Evolutionary conservation across 2,329 filamentous ascomycete genomes (phyloP).

Genomic region (Herpotrichia juniperi): DNA sequence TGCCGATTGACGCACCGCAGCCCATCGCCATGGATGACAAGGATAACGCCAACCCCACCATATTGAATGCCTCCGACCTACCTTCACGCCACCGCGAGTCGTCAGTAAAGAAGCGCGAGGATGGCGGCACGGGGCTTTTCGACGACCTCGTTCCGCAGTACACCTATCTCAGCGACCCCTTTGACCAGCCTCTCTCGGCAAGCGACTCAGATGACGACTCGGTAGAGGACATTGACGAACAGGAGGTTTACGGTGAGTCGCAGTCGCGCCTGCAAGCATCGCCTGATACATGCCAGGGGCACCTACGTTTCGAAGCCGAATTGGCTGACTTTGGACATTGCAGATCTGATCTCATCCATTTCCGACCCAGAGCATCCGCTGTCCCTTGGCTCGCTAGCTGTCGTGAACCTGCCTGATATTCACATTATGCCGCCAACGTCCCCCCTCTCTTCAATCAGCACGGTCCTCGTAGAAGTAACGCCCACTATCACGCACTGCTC

Average conservation of each 20-base stretch:
- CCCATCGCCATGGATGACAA: constrained; percentile 51
- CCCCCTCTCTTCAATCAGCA: constrained; percentile 67
- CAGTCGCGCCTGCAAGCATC: neutral
- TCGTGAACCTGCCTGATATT: constrained; percentile 96
- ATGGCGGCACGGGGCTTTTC: constrained; percentile 60
- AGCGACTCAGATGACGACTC: constrained; percentile 61
- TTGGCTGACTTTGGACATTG: constrained; percentile 31
- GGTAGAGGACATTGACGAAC: constrained; percentile 89
- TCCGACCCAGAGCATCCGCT: constrained; percentile 96
- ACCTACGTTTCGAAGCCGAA: neutral
- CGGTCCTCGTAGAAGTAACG: constrained; percentile 86
- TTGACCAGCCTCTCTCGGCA: constrained; percentile 45
- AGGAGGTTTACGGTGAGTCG: constrained; percentile 87
- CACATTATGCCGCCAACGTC: constrained; percentile 73
- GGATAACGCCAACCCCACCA: constrained; percentile 89
- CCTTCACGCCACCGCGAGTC: constrained; percentile 71
- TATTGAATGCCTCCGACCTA: constrained; percentile 85
- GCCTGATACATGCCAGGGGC: neutral
- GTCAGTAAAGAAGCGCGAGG: constrained; percentile 51
- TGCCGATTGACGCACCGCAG: neutral
- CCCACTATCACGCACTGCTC: constrained; percentile 98
- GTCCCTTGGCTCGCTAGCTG: constrained; percentile 88
- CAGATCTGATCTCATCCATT: constrained; percentile 92
- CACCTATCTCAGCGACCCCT: constrained; percentile 57
- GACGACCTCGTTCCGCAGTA: constrained; percentile 58